Evolutionary conservation across 108 stramenopile species (phyloP), one percentile per base, ranked within the genome.

Genomic region (Nitzschia palea): DNA sequence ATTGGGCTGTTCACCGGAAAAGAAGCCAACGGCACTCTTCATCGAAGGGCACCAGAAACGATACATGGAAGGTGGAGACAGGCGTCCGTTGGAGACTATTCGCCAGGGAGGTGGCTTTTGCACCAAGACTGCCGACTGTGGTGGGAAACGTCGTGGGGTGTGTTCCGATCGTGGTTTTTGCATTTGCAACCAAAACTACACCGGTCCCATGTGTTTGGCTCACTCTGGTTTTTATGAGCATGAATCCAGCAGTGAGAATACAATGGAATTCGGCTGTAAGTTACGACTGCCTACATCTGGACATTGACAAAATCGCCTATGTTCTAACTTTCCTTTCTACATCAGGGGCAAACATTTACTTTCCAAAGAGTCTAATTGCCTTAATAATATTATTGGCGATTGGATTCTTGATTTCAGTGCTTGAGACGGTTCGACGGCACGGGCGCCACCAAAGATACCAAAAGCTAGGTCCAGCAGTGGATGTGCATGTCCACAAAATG

Each of bases 41-140:
- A 97, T 97, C 62, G 65, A 87, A 65, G 96, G 94, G 0, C 90
- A 96, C 54, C 66, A 71, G 40, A 71, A 90, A 25, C 74, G 91
- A 63, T 96, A 90, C 71, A 89, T 86, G 80, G 83, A 86, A 31
- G 71, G 73, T 1, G 88, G 79, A 8, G 81, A 91, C 28, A 85
- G 62, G 31, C 45, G 50, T 12, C 93, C 90, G 4, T 60, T 94
- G 36, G 56, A 79, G 28, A 81, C 85, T 9, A 51, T 89, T 44
- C 66, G 61, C 42, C 65, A 50, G 50, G 93, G 93, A 31, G 93
- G 90, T 37, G 86, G 65, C n/a, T 35, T 26, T 22, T 94, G 93
- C 44, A 58, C 40, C 8, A 43, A 34, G 9, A 57, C 78, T 62
- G 40, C 9, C 12, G 77, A 88, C 1, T 94, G 93, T 69, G 83